Percentiles rank a stretch among this genome's conserved stretches.
phyloP scores from a whole-genome alignment of 1,284 basidiomycete species.

The Stygiomarasmius scandens region DNA sequence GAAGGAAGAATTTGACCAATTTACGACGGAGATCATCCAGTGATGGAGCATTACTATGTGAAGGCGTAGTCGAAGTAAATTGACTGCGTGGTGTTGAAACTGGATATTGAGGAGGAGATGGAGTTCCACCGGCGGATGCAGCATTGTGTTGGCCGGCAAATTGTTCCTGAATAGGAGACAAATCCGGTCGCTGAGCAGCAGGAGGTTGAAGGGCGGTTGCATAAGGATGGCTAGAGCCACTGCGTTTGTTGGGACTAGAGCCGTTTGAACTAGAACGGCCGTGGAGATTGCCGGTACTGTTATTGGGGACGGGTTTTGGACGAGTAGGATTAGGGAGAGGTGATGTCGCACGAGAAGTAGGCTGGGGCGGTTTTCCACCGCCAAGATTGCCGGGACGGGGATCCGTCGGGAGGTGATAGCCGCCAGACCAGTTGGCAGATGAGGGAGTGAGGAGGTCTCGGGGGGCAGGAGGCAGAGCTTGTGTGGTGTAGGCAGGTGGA shows the following conservation, averaged over 20 bases:
- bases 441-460: constrained; percentile 51
- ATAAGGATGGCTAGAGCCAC: constrained; percentile 48
- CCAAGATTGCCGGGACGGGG: constrained; percentile 55
- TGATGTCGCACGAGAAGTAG: constrained; percentile 50
- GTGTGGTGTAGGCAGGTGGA: constrained; percentile 51
- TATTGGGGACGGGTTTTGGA: constrained; percentile 32
- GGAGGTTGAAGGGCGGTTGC: constrained; percentile 45
- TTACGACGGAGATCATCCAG: constrained; percentile 80
- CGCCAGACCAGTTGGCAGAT: constrained; percentile 47
- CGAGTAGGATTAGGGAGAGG: constrained; percentile 46
- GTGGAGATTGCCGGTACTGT: constrained; percentile 33
- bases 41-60: constrained; percentile 51
- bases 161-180: constrained; percentile 74
- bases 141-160: constrained; percentile 40
- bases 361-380: constrained; percentile 40
- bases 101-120: constrained; percentile 54
- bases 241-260: constrained; percentile 39
- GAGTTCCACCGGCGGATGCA: constrained; percentile 40
- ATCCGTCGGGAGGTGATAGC: constrained; percentile 62
- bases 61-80: constrained; percentile 49
- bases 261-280: constrained; percentile 54
- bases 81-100: constrained; percentile 55
- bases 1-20: constrained; percentile 84
- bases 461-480: constrained; percentile 56
- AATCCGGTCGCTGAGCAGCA: constrained; percentile 35